Percentiles rank a stretch among this genome's conserved stretches.
Evolutionary conservation across 106 monocot genomes (phyloP).

Genomic region (Iris macrosiphon): DNA sequence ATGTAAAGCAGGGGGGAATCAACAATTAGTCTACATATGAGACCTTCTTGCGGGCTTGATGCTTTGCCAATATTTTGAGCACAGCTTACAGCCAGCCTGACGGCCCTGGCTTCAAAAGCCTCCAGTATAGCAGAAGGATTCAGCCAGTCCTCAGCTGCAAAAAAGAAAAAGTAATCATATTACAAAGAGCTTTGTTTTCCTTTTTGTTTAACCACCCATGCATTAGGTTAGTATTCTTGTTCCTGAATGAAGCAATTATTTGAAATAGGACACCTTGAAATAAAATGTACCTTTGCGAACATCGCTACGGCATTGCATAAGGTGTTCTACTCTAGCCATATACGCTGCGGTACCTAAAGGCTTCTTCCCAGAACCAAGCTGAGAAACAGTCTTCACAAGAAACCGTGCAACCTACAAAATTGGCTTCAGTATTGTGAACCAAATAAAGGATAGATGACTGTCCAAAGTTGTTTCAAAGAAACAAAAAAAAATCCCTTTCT

Average conservation of each 20-base stretch:
- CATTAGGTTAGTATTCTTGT: background rate
- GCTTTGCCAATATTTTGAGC: conserved; percentile 66
- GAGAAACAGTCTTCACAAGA: conserved; percentile 86
- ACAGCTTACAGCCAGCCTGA: conserved; percentile 61
- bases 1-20: too few relatives aligned
- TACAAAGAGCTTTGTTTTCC: too few relatives aligned
- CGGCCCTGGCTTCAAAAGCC: conserved; percentile 85
- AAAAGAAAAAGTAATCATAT: background rate
- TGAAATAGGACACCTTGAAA: background rate
- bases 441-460: too few relatives aligned
- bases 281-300: conserved; percentile 47
- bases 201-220: too few relatives aligned
- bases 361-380: conserved; percentile 56
- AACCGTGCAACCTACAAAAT: conserved; percentile 82
- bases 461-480: too few relatives aligned
- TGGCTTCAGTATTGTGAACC: too few relatives aligned
- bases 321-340: conserved; percentile 58
- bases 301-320: conserved; percentile 65
- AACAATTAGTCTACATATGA: too few relatives aligned
- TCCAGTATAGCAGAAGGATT: conserved; percentile 65
- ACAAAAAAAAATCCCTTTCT: too few relatives aligned
- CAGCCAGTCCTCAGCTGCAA: conserved; percentile 86
- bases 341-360: conserved; percentile 76
- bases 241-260: background rate
- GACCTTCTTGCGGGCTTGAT: conserved; percentile 65